Conservation (phyloP, 768 basidiomycete genomes). For the Russula virescens region DNA sequence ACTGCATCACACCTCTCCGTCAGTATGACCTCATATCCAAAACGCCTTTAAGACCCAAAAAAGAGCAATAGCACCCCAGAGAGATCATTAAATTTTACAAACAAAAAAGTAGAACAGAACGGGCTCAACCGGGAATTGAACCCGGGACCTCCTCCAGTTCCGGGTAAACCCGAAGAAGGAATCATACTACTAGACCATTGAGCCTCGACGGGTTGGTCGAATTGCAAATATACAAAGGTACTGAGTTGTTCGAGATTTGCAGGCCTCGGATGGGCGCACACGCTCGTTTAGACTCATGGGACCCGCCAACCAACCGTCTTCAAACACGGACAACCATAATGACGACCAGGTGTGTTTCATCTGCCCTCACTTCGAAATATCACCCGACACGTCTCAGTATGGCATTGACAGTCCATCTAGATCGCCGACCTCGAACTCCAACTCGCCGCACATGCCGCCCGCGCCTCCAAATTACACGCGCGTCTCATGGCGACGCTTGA, state of each 20-base stretch:
- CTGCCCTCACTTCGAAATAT: conserved; percentile 1
- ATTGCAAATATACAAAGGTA: not conserved
- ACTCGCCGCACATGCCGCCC: conserved; percentile 35
- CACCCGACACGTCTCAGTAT: conserved; percentile 13
- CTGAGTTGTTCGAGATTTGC: not conserved
- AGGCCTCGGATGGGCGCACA: not conserved
- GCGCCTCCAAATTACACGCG: conserved; percentile 39
- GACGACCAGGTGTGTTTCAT: conserved; percentile 12
- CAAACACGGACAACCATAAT: conserved; percentile 1
- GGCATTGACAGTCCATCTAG: conserved; percentile 19
- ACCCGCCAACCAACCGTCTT: not conserved
- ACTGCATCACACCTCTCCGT: too few relatives aligned
- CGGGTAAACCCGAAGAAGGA: conserved; percentile 31
- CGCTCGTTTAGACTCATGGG: conserved; percentile 3
- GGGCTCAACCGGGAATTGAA: conserved; percentile 40
- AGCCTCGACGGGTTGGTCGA: conserved; percentile 13
- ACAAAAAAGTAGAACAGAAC: conserved; percentile 3
- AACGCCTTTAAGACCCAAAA: too few relatives aligned
- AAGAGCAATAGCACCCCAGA: not conserved
- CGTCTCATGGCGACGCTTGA: conserved; percentile 48
- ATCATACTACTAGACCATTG: conserved; percentile 35
- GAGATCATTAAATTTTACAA: not conserved
- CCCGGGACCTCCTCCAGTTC: conserved; percentile 36
- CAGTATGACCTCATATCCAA: too few relatives aligned
- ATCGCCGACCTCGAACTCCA: conserved; percentile 29